Base-by-base conservation (phyloP, 257 asterid genomes). In the Penstemon davidsonii region DNA sequence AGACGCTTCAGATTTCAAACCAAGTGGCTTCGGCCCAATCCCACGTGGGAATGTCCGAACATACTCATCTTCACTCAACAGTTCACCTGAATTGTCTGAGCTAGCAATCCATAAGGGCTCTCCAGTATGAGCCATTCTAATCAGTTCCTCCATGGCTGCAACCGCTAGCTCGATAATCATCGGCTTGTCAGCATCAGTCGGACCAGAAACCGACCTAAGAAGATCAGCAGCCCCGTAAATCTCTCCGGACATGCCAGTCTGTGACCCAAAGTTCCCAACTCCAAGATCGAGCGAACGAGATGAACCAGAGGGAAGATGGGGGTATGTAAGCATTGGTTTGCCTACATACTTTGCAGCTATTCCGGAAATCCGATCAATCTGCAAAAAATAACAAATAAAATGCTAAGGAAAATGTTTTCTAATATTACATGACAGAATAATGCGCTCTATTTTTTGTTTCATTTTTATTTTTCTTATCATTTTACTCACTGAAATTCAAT, bases 71-170 rank as follows among this genome's bases (percentile, higher is more conserved):
- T 81, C 87, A 4, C 43, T 79, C 64, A 86, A n/a, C 4, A 6
- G 4, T 66, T 72, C 82, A 5, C 19, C 38, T 0, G 82, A 67
- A 62, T 62, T 64, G 10, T 81, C 86, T 0, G 62, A 15, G 70
- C 76, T 67, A 0, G 77, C 85, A 13, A 79, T 55, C 96, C 96
- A 90, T 51, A 90, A 72, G 5, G 95, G 95, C 44, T 87, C 93
- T n/a, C 87, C 93, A 12, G 82, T 62, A 36, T 87, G 89, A n/a
- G 93, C 89, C 80, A 87, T 73, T 73, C 86, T 53, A 54, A 90
- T 66, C 8, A 90, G 40, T 56, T 90, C 95, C 77, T 90, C 95
- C 96, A 90, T 90, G 49, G 96, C 96, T 5, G 91, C 86, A 57
- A 87, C 95, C 2, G 91, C 96, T 25, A 90, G 76, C 69, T 90